Evolutionary conservation across 2,329 filamentous ascomycete species (phyloP).

Genomic region (Phaeoacremonium minimum): DNA sequence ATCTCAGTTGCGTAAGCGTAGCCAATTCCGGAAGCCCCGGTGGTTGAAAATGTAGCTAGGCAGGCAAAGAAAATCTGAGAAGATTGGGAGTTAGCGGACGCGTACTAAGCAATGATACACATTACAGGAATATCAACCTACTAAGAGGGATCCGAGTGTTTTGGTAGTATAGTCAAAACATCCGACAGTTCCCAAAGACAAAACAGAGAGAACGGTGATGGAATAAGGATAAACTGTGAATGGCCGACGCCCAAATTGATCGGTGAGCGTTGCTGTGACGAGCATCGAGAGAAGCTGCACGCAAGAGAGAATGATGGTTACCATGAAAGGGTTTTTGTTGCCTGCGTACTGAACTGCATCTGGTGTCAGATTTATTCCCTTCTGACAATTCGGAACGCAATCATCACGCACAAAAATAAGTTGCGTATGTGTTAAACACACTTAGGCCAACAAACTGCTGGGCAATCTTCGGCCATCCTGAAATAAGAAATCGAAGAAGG

Average conservation of each 20-base stretch:
- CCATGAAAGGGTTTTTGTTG: slow-evolving; percentile 32
- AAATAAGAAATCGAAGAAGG: slow-evolving; percentile 28
- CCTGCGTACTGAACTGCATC: slow-evolving; percentile 34
- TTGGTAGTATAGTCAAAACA: slow-evolving; percentile 30
- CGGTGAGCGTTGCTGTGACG: slow-evolving; percentile 26
- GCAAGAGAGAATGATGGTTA: slow-evolving; percentile 33
- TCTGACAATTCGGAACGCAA: no score
- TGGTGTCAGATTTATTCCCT: no score
- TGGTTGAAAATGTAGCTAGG: slow-evolving; percentile 33
- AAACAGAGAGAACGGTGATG: slow-evolving; percentile 27
- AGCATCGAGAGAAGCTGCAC: slow-evolving; percentile 36
- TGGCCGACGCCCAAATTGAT: slow-evolving; percentile 28
- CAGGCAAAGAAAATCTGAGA: slow-evolving; percentile 34
- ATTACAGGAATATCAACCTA: slow-evolving; percentile 12
- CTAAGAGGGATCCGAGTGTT: slow-evolving; percentile 27
- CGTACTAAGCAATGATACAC: no score
- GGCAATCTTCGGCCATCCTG: slow-evolving; percentile 31
- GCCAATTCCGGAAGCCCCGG: slow-evolving; percentile 34
- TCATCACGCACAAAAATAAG: slow-evolving; percentile 19
- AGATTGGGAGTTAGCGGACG: background rate
- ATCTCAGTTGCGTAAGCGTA: slow-evolving; percentile 37
- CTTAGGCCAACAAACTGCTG: slow-evolving; percentile 31
- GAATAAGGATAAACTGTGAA: slow-evolving; percentile 33
- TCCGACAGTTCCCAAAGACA: slow-evolving; percentile 31
- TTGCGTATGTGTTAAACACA: slow-evolving; percentile 28